Conservation (phyloP, 164 flowering plant species). For the Berberis thunbergii region DNA sequence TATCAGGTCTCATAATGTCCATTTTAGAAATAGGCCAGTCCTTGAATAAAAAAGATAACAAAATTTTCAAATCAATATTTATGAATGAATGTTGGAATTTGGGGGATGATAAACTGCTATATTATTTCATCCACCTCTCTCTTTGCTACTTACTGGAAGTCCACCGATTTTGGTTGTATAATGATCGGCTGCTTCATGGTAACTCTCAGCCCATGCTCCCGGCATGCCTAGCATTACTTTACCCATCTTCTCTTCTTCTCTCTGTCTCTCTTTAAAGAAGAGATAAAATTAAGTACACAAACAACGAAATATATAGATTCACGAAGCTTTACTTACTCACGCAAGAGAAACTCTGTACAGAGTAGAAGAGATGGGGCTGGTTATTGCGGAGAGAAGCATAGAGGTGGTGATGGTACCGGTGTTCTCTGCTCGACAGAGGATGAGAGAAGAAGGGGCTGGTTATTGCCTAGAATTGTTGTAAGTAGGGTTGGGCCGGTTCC, state of each 20-base stretch:
- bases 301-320: no score
- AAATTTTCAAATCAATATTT: background rate
- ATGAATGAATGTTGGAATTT: background rate
- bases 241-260: slow-evolving; percentile 23
- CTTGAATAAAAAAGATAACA: slow-evolving; percentile 20
- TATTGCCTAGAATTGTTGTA: no score
- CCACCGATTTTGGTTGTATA: slow-evolving; percentile 90
- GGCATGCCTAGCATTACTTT: slow-evolving; percentile 72
- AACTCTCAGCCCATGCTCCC: slow-evolving; percentile 77
- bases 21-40: slow-evolving; percentile 55
- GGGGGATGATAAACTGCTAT: background rate
- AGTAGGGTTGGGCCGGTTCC: no score
- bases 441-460: no score
- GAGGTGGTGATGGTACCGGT: no score
- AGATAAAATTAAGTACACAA: no score
- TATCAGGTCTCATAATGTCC: slow-evolving; percentile 14
- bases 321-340: no score
- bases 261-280: no score
- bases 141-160: slow-evolving; percentile 46
- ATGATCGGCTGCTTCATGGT: slow-evolving; percentile 59
- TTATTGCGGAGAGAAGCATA: no score
- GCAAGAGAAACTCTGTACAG: no score
- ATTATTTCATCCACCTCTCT: background rate
- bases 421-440: no score
- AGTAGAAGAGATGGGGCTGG: no score